Conservation (phyloP, 768 basidiomycete species). For the Mycena vitilis region DNA sequence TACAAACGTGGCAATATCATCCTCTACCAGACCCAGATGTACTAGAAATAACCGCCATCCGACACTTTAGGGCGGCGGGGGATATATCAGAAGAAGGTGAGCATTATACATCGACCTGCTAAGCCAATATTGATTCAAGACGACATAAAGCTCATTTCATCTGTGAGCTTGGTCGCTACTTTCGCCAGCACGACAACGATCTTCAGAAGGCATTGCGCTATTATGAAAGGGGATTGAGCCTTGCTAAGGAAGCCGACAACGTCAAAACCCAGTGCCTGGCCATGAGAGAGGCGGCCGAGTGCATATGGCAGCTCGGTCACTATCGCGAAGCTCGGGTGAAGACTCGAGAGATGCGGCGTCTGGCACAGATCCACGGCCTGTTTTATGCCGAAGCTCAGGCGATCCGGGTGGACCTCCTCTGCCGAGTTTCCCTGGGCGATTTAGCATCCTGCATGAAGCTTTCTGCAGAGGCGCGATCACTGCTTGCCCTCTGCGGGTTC, state of each 20-base stretch:
- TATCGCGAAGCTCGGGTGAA: conserved; percentile 16
- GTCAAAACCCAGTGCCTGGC: conserved; percentile 10
- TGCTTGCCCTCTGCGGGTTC: conserved; percentile 27
- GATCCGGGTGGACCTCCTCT: conserved; percentile 17
- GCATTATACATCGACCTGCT: not conserved
- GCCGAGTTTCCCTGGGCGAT: conserved; percentile 15
- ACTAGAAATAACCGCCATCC: conserved; percentile 9
- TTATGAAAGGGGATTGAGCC: conserved; percentile 1
- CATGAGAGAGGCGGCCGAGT: conserved; percentile 4
- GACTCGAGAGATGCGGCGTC: conserved; percentile 5
- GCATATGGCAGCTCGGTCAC: conserved; percentile 22
- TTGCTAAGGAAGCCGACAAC: conserved; percentile 1
- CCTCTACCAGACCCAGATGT: conserved; percentile 3
- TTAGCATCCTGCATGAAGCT: conserved; percentile 8
- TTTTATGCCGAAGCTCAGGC: conserved; percentile 20
- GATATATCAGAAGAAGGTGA: conserved; percentile 27
- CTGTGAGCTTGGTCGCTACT: conserved; percentile 13
- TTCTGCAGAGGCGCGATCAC: conserved; percentile 8
- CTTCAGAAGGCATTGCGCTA: conserved; percentile 19
- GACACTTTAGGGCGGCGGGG: conserved; percentile 7
- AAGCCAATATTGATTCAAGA: not conserved
- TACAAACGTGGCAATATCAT: conserved; percentile 20
- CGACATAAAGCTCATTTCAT: conserved; percentile 14
- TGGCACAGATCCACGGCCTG: conserved; percentile 22
- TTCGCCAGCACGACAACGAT: conserved; percentile 17